phyloP scores from a whole-genome alignment of 2,329 filamentous ascomycete genomes.

The Fusarium nanum region DNA sequence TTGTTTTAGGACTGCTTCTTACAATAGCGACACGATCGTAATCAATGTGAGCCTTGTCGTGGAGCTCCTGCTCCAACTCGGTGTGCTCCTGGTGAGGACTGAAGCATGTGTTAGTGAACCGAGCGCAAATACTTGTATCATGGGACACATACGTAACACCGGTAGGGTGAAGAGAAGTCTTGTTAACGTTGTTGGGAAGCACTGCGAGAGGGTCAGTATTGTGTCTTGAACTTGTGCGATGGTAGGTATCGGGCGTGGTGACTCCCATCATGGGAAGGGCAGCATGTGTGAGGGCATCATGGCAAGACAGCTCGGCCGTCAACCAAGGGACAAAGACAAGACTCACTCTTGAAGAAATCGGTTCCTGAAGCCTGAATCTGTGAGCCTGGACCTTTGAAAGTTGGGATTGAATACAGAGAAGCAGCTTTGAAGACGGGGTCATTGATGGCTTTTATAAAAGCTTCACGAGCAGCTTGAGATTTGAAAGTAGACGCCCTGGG shows the following conservation, averaged over 20 bases:
- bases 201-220: conserved; percentile 53
- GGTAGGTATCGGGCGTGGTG: conserved; percentile 9
- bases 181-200: conserved; percentile 78
- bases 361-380: conserved; percentile 53
- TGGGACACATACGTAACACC: conserved; percentile 81
- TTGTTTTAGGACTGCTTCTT: conserved; percentile 53
- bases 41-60: conserved; percentile 98
- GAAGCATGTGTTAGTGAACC: conserved; percentile 46
- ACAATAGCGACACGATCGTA: conserved; percentile 98
- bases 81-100: conserved; percentile 91
- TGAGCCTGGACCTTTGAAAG: conserved; percentile 54
- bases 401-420: conserved; percentile 55
- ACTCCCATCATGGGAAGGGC: conserved; percentile 8
- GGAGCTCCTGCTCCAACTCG: conserved; percentile 95
- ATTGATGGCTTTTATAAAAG: conserved; percentile 56
- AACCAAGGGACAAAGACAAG: conserved; percentile 13
- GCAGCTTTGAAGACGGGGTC: conserved; percentile 54
- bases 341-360: conserved; percentile 59
- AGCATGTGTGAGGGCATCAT: conserved; percentile 27
- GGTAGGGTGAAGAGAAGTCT: conserved; percentile 88
- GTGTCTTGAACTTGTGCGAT: conserved; percentile 20
- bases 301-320: conserved; percentile 12
- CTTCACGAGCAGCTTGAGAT: conserved; percentile 46
- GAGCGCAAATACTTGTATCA: conserved; percentile 19
- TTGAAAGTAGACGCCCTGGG: conserved; percentile 40